Conservation (phyloP, 768 basidiomycete genomes). For the Pulveroboletus sp. region DNA sequence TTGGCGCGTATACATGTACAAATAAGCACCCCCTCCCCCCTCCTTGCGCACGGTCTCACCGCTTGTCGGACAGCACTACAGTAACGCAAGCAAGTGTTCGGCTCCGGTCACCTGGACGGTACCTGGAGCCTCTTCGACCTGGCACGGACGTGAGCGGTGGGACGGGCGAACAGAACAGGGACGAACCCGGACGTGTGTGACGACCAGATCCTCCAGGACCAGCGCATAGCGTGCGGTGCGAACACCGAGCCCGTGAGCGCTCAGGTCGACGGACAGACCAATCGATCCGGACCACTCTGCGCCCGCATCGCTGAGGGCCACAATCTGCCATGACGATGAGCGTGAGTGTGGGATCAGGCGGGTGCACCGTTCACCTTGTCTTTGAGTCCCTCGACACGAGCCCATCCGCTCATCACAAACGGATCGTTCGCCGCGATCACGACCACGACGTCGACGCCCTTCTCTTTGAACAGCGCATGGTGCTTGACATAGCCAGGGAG, state of each 20-base stretch:
- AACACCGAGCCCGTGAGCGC: constrained; percentile 45
- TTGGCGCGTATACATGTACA: constrained; percentile 30
- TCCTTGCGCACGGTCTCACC: constrained; percentile 15
- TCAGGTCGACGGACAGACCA: constrained; percentile 52
- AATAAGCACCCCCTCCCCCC: constrained; percentile 12
- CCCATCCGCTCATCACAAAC: constrained; percentile 62
- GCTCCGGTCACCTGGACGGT: constrained; percentile 11
- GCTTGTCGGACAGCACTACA: neutral
- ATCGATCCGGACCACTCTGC: constrained; percentile 54
- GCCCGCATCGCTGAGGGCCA: constrained; percentile 51
- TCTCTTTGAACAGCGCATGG: constrained; percentile 45
- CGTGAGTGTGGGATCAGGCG: constrained; percentile 20
- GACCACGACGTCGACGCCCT: constrained; percentile 49
- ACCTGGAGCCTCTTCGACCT: constrained; percentile 14
- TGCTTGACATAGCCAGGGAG: constrained; percentile 43
- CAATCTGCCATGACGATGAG: constrained; percentile 38
- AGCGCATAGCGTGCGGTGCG: constrained; percentile 62
- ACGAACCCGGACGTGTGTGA: constrained; percentile 59
- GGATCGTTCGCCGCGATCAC: constrained; percentile 57
- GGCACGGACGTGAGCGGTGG: neutral
- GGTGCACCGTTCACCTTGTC: constrained; percentile 52
- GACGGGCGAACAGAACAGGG: neutral
- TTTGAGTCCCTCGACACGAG: constrained; percentile 49
- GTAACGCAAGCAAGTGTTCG: constrained; percentile 6
- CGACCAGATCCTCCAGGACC: constrained; percentile 63